Percentiles rank a stretch among this genome's conserved stretches.
phyloP scores from a whole-genome alignment of 2,329 filamentous ascomycete species.

The Zasmidium cellare region DNA sequence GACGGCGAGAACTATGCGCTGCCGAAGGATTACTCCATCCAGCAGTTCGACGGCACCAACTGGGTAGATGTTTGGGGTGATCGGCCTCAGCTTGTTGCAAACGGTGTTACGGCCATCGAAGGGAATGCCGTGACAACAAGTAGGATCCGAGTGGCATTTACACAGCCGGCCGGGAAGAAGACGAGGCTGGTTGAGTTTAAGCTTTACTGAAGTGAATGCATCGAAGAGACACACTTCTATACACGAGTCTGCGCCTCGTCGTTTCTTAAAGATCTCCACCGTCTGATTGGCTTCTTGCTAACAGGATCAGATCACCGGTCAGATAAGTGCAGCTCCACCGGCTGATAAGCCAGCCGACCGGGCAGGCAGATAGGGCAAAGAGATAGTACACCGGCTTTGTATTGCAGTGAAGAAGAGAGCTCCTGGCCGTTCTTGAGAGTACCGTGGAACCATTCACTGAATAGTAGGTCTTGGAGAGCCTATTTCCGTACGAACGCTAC shows the following conservation, averaged over 20 bases:
- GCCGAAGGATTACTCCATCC: constrained; percentile 34
- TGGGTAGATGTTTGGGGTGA: constrained; percentile 34
- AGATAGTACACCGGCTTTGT: not conserved
- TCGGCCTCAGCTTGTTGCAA: constrained; percentile 31
- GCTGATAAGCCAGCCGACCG: not conserved
- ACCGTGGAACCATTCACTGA: too few species aligned
- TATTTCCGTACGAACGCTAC: not conserved
- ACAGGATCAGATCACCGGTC: not conserved
- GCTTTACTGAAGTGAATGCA: constrained; percentile 27
- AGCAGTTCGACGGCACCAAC: constrained; percentile 25
- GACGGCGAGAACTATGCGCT: constrained; percentile 33
- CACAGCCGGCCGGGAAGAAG: constrained; percentile 32
- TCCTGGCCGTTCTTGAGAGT: not conserved
- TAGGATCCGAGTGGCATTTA: constrained; percentile 36
- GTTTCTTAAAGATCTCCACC: too few species aligned
- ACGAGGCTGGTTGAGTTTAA: constrained; percentile 43
- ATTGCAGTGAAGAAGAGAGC: not conserved
- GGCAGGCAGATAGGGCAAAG: not conserved
- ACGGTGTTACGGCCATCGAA: constrained; percentile 38
- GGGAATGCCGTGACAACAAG: constrained; percentile 32
- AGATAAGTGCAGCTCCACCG: not conserved
- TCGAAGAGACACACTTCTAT: too few species aligned
- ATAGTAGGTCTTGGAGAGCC: not conserved
- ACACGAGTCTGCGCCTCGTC: too few species aligned
- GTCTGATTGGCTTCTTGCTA: too few species aligned